A percentile compares a stretch with the other conserved stretches of the same genome.
Conservation (phyloP, 1,284 basidiomycete species). For the Microbotryomycetes sp. region DNA sequence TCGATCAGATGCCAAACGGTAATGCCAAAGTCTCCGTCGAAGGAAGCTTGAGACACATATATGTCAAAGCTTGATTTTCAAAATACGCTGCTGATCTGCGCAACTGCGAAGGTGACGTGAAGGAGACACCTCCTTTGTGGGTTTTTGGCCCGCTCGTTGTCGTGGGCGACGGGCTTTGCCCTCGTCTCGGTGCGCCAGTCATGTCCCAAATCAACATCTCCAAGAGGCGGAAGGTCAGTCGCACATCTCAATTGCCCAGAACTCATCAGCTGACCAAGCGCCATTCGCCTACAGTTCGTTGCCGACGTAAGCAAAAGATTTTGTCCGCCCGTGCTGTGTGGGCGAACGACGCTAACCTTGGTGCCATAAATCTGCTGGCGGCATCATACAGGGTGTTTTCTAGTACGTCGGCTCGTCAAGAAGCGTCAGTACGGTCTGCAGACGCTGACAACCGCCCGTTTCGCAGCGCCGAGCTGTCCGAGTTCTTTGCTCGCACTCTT, state of each 20-base stretch:
- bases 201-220: constrained; percentile 30
- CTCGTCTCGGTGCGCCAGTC: not conserved
- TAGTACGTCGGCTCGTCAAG: constrained; percentile 9
- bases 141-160: no score
- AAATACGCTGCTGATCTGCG: no score
- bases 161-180: no score
- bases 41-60: no score
- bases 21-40: no score
- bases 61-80: no score
- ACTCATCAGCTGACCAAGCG: not conserved
- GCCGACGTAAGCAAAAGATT: constrained; percentile 22
- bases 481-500: constrained; percentile 78
- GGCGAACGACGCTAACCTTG: not conserved
- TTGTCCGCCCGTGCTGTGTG: no score
- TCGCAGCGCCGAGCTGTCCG: constrained; percentile 35
- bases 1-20: no score
- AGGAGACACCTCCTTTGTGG: no score
- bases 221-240: constrained; percentile 31
- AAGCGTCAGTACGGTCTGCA: not conserved
- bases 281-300: constrained; percentile 19
- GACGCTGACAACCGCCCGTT: not conserved
- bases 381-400: constrained; percentile 24
- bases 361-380: not conserved
- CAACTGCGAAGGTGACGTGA: no score
- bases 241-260: not conserved